Base-by-base conservation (phyloP, 352 stramenopile genomes). In the Phytophthora pini region DNA sequence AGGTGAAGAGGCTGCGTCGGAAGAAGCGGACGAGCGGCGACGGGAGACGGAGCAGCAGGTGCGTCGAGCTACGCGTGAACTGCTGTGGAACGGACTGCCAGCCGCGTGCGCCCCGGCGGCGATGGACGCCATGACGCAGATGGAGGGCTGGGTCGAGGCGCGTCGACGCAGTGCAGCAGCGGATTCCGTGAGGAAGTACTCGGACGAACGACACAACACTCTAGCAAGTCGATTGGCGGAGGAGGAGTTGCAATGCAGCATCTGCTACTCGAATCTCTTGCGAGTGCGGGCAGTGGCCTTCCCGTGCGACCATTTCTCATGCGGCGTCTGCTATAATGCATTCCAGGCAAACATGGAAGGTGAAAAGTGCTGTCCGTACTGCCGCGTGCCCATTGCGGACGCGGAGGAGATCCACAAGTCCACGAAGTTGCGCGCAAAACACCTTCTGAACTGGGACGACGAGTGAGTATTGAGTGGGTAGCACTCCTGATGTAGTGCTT, bases 211-310 rank as follows among this genome's bases (percentile, higher is more conserved):
- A 13, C 80, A 91, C 46, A 61, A 78, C 11, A 74, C 72, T 3
- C 60, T 91, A 12, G 82, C 80, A 13, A 79, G 62, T 20, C 66
- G 82, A 32, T 56, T 91, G 20, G 74, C 77, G 2, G 82, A 91
- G 27, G 82, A 91, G 66, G 76, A 87, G 13, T 53, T 91, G n/a
- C 79, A 87, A 32, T 91, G 82, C 68, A 89, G 80, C 11, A 91
- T 91, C 56, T 91, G 82, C 65, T 91, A 88, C 58, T 81, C 82
- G 34, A 68, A 89, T 48, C 55, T 91, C 13, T 59, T 87, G n/a
- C 72, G 80, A 13, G 77, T 80, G 20, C 68, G 79, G 32, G 71
- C 79, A 0, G 74, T 91, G 10, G 82, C 72, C 13, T 91, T 91
- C 65, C 61, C 74, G 20, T 89, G 82, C 57, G 71, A 91, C 59